phyloP scores from a whole-genome alignment of 1,284 basidiomycete species.

The Rhodotorula sp. region DNA sequence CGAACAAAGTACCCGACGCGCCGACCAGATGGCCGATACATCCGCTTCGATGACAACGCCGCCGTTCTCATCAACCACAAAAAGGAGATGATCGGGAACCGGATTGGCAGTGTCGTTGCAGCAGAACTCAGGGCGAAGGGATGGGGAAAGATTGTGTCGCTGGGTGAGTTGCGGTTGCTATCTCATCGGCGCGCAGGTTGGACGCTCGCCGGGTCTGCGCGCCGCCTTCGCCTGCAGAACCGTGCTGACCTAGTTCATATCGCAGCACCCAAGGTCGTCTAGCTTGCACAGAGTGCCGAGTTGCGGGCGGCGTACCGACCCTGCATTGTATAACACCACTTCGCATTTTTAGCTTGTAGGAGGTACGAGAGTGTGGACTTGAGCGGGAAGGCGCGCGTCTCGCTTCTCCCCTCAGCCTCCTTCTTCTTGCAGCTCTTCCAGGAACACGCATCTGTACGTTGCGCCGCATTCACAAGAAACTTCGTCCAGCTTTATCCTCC shows the following conservation, averaged over 20 bases:
- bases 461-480: too few species aligned
- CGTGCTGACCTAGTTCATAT: neutral
- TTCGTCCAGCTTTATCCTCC: too few species aligned
- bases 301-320: neutral
- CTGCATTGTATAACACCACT: neutral
- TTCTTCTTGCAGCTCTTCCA: too few species aligned
- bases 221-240: neutral
- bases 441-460: too few species aligned
- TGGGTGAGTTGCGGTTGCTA: conserved; percentile 11
- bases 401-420: too few species aligned
- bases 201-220: neutral
- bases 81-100: conserved; percentile 91
- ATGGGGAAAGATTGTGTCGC: conserved; percentile 84
- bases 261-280: conserved; percentile 31
- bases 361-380: too few species aligned
- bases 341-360: too few species aligned
- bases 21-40: conserved; percentile 78
- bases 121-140: conserved; percentile 85
- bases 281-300: neutral
- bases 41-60: conserved; percentile 97
- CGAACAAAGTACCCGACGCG: conserved; percentile 78
- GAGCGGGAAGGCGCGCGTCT: too few species aligned
- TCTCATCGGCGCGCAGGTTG: too few species aligned
- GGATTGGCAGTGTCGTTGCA: conserved; percentile 90
- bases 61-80: conserved; percentile 95